Evolutionary conservation across 2,329 filamentous ascomycete species (phyloP).

Genomic region (Fusarium sp.): DNA sequence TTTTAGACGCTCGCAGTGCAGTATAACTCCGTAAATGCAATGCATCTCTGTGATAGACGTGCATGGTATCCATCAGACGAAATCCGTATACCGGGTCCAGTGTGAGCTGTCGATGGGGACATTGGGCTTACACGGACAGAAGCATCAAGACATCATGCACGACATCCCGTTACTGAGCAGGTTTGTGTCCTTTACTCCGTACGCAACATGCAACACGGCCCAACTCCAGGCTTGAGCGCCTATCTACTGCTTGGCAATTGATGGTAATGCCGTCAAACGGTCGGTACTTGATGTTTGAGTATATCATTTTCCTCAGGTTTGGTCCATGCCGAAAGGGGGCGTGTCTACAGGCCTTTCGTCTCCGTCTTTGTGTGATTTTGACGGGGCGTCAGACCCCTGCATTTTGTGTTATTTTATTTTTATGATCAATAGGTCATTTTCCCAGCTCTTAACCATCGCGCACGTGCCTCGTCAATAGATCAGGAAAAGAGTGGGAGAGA

Average conservation of each 20-base stretch:
- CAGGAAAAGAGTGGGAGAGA: background rate
- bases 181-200: constrained; percentile 18
- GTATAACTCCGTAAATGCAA: background rate
- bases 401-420: constrained; percentile 24
- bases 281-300: constrained; percentile 36
- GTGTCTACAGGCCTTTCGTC: constrained; percentile 13
- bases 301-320: constrained; percentile 4
- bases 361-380: constrained; percentile 15
- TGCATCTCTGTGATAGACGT: constrained; percentile 11
- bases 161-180: constrained; percentile 45
- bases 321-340: constrained; percentile 26
- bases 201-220: constrained; percentile 32
- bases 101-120: constrained; percentile 16
- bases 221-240: constrained; percentile 43
- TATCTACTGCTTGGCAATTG: constrained; percentile 14
- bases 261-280: constrained; percentile 26
- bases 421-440: constrained; percentile 8
- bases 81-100: constrained; percentile 18
- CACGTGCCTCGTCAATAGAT: constrained; percentile 39
- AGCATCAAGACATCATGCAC: constrained; percentile 40
- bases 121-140: constrained; percentile 21
- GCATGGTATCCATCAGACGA: constrained; percentile 21
- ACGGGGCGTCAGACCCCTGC: constrained; percentile 21
- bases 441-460: constrained; percentile 12
- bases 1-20: constrained; percentile 13